Evolutionary conservation across 495 filamentous ascomycete species (phyloP).

Genomic region (Penicillium daleae): DNA sequence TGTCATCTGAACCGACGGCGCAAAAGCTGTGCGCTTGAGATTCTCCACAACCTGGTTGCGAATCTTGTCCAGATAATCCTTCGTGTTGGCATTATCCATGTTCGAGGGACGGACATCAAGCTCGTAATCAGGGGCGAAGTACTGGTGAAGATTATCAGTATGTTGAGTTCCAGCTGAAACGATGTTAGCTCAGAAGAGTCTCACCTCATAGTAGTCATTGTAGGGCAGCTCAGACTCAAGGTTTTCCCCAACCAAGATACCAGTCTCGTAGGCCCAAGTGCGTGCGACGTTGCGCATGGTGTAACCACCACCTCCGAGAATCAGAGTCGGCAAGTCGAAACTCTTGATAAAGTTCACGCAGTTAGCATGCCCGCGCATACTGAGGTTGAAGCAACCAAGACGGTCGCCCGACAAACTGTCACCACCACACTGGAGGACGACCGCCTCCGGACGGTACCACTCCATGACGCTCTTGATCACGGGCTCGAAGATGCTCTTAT

Average conservation of each 20-base stretch:
- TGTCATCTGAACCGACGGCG: conserved; percentile 91
- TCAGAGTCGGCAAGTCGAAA: conserved; percentile 87
- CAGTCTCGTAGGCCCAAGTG: conserved; percentile 97
- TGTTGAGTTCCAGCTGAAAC: neutral
- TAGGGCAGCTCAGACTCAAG: conserved; percentile 86
- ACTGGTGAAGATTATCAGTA: conserved; percentile 55
- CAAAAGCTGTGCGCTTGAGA: conserved; percentile 82
- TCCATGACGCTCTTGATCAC: conserved; percentile 94
- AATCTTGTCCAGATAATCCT: conserved; percentile 95
- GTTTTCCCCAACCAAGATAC: conserved; percentile 79
- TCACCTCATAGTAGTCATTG: conserved; percentile 97
- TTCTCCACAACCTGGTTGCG: conserved; percentile 91
- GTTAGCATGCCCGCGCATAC: conserved; percentile 96
- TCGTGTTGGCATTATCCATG: conserved; percentile 98
- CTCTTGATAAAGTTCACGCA: conserved; percentile 94
- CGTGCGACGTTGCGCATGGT: conserved; percentile 98
- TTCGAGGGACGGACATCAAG: conserved; percentile 94
- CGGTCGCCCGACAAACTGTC: conserved; percentile 95
- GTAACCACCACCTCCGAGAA: conserved; percentile 94
- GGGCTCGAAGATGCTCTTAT: conserved; percentile 95
- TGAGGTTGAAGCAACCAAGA: conserved; percentile 96
- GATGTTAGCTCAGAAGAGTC: conserved; percentile 17
- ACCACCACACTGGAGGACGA: conserved; percentile 96
- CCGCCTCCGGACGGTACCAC: conserved; percentile 90
- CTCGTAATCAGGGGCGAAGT: conserved; percentile 96